These are phyloP conservation scores for Epichloe typhina DNA, from an alignment of 2,329 filamentous ascomycete species.

Conservation along the genomic window DNA sequence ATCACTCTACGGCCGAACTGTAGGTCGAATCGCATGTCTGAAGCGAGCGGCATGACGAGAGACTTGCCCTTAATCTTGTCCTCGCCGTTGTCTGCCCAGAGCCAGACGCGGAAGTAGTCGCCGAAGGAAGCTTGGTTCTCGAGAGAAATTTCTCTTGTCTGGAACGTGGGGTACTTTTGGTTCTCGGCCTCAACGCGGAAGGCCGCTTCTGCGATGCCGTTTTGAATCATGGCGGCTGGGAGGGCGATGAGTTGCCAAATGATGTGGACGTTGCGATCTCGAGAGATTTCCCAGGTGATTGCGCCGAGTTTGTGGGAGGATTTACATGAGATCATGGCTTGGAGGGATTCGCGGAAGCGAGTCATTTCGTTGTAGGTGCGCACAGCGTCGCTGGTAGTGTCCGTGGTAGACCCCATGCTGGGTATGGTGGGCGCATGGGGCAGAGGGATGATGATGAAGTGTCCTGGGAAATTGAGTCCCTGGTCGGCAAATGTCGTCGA, in stretches of 20 bases:
- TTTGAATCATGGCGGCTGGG: slow-evolving; percentile 50
- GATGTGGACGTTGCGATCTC: slow-evolving; percentile 65
- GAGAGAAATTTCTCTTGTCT: slow-evolving; percentile 34
- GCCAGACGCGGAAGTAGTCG: slow-evolving; percentile 73
- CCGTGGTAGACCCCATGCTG: slow-evolving; percentile 43
- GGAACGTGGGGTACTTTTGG: slow-evolving; percentile 38
- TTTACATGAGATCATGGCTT: slow-evolving; percentile 57
- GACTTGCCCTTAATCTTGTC: slow-evolving; percentile 45
- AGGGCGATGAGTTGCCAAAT: slow-evolving; percentile 92
- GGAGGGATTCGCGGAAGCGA: slow-evolving; percentile 62
- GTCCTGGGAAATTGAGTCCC: slow-evolving; percentile 62
- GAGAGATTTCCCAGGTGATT: slow-evolving; percentile 87
- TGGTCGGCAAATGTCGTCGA: slow-evolving; percentile 50
- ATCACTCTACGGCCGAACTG: slow-evolving; percentile 83
- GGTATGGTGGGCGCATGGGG: slow-evolving; percentile 66
- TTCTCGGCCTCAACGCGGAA: slow-evolving; percentile 87
- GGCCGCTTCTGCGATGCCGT: slow-evolving; percentile 70
- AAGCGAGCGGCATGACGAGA: slow-evolving; percentile 60
- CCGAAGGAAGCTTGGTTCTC: slow-evolving; percentile 32
- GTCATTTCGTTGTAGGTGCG: slow-evolving; percentile 70
- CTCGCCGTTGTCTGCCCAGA: slow-evolving; percentile 52
- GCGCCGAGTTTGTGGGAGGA: slow-evolving; percentile 54
- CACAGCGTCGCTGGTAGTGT: slow-evolving; percentile 38
- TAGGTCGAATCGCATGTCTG: slow-evolving; percentile 68
- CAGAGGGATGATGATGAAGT: slow-evolving; percentile 85